Percentiles rank a stretch among this genome's conserved stretches.
Conservation (phyloP, 305 asterid species). For the Fraxinus latifolia region DNA sequence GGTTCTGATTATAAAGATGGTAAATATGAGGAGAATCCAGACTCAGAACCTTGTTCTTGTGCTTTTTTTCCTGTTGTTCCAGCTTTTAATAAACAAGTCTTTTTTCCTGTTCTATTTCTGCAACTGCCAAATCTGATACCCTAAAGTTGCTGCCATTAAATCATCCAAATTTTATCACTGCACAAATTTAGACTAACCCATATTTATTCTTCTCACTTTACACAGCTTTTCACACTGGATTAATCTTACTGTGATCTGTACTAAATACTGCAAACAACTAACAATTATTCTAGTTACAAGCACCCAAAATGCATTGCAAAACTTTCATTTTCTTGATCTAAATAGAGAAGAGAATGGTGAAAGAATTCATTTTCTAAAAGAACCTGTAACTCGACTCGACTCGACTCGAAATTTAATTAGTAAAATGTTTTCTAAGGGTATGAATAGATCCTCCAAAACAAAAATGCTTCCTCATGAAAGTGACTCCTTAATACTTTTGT, state of each 20-base stretch:
- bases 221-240: conserved; percentile 24
- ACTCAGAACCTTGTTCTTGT: conserved; percentile 44
- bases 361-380: not conserved
- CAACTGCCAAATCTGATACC: conserved; percentile 26
- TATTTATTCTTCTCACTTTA: conserved; percentile 18
- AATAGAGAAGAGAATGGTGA: conserved; percentile 1
- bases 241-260: not conserved
- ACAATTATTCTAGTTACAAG: conserved; percentile 10
- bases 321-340: conserved; percentile 16
- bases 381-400: not conserved
- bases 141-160: conserved; percentile 44
- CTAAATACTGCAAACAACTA: conserved; percentile 14
- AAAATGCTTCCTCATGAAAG: conserved; percentile 43
- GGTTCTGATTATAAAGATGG: conserved; percentile 31
- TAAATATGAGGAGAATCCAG: conserved; percentile 82
- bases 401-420: not conserved
- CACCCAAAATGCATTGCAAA: not conserved
- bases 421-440: not conserved
- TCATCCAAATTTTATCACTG: conserved; percentile 44
- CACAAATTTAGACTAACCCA: conserved; percentile 59
- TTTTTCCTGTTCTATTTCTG: conserved; percentile 19
- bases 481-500: conserved; percentile 44
- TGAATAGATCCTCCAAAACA: conserved; percentile 35
- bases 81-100: conserved; percentile 42
- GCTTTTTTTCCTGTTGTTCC: conserved; percentile 42